Base-by-base conservation (phyloP, 768 basidiomycete genomes). In the Ramaria rubella region DNA sequence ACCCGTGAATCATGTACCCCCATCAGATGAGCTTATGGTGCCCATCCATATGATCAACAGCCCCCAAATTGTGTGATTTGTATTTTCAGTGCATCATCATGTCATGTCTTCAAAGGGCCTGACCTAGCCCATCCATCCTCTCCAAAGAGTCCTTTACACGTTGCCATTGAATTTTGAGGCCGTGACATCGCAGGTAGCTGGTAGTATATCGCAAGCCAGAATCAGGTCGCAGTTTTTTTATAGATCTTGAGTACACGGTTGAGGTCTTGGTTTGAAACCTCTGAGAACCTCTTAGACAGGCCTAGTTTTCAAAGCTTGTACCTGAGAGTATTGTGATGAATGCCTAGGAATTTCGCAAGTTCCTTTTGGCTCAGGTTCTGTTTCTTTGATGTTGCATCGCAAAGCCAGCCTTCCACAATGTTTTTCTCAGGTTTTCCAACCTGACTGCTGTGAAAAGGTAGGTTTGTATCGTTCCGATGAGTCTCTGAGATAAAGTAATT, bases 111-210 rank as follows among this genome's bases (percentile, higher is more conserved):
- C 67, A 60, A 7, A 68, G 40, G 1, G 67, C 64, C 14, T 61
- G 58, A 0, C 72, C 70, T 9, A 70, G 49, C 3, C 52, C 49
- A 62, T 74, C 72, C 9, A 74, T 68, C 5, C 67, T 49, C 23
- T 52, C 19, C 2, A 73, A 58, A 17, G 64, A 68, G 3, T 67
- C 64, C 19, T 53, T 49, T 1, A 73, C 64, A 2, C 68, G 51
- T 0, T 26, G 19, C 14, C 58, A 24, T 5, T 68, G 64, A 5
- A 75, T 36, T 52, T 68, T 63, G 8, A 71, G 36, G 0, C 64
- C 68, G 17, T 51, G 23, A 2, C 52, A 21, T 6, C 65, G 59
- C 21, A 75, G 58, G 61, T 70, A 68, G 0, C 70, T 70, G 4
- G 63, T 46, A 1, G 70, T 33, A 51, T 74, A 70, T 0, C 58